Conservation (phyloP, 2,329 filamentous ascomycete genomes). For the Onygenales sp. region DNA sequence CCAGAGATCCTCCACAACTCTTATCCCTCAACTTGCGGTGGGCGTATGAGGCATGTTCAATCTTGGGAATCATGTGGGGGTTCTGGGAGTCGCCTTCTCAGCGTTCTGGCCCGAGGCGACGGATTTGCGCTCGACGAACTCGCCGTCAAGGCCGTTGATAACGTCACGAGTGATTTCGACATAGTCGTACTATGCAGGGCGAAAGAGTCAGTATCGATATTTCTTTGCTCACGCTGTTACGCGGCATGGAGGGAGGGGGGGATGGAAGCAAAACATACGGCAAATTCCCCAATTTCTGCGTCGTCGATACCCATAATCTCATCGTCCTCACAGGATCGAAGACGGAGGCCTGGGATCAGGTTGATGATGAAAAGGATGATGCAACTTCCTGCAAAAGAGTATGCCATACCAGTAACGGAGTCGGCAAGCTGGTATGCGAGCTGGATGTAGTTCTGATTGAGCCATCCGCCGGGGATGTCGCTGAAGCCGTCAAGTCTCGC, state of each 20-base stretch:
- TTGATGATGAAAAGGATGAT: constrained; percentile 74
- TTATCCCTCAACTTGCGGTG: too few species aligned
- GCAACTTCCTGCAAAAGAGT: constrained; percentile 70
- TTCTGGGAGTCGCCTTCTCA: not conserved
- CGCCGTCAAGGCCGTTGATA: constrained; percentile 30
- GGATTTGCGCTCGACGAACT: constrained; percentile 1
- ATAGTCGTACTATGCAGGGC: constrained; percentile 59
- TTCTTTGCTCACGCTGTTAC: too few species aligned
- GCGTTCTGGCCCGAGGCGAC: not conserved
- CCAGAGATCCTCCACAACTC: not conserved
- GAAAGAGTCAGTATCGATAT: constrained; percentile 2
- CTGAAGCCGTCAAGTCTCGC: constrained; percentile 65
- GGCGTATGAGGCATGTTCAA: not conserved
- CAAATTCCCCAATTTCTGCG: constrained; percentile 84
- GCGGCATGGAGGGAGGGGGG: not conserved
- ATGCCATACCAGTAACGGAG: constrained; percentile 63
- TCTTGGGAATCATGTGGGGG: not conserved
- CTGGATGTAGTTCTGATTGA: constrained; percentile 77
- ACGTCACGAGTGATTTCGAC: constrained; percentile 73
- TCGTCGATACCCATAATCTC: constrained; percentile 83
- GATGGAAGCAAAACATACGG: constrained; percentile 38
- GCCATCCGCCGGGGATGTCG: constrained; percentile 64
- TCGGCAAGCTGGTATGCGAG: constrained; percentile 77
- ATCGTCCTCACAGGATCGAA: constrained; percentile 66
- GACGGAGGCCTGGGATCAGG: constrained; percentile 62